These are phyloP conservation scores for Brettanomyces naardenensis DNA, from an alignment of 805 yeast genomes.

Conservation along the genomic window DNA sequence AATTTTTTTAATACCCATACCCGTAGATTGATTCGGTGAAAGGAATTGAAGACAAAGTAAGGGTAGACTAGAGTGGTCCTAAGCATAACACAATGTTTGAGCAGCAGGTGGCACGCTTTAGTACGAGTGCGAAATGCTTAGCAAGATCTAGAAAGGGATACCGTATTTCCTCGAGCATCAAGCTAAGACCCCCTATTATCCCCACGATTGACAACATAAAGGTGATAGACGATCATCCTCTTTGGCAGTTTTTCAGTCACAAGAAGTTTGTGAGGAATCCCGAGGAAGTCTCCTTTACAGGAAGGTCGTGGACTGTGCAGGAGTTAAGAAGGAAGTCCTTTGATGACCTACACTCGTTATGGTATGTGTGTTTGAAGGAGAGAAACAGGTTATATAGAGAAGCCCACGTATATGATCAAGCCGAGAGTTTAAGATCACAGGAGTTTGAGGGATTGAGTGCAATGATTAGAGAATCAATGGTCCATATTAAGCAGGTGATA, in stretches of 20 bases:
- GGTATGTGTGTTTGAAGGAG: constrained; percentile 84
- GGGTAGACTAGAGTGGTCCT: too few species aligned
- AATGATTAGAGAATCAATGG: constrained; percentile 53
- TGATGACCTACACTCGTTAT: constrained; percentile 83
- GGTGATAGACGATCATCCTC: constrained; percentile 80
- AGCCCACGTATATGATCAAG: constrained; percentile 44
- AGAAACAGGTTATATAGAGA: constrained; percentile 76
- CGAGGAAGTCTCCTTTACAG: constrained; percentile 42
- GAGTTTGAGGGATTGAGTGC: constrained; percentile 25
- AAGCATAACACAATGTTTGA: constrained; percentile 4
- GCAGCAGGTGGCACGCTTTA: constrained; percentile 23
- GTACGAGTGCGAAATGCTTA: constrained; percentile 25
- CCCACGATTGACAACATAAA: constrained; percentile 71
- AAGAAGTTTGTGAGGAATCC: constrained; percentile 52
- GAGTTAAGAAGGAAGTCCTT: constrained; percentile 88
- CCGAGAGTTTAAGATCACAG: constrained; percentile 19
- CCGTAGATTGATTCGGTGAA: too few species aligned
- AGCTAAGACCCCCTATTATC: constrained; percentile 72
- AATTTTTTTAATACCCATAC: too few species aligned
- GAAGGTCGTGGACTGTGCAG: constrained; percentile 80
- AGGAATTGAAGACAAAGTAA: too few species aligned
- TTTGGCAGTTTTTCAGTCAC: constrained; percentile 84
- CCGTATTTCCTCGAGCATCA: constrained; percentile 38
- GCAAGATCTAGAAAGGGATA: constrained; percentile 24
- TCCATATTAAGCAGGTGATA: constrained; percentile 78